Base-by-base conservation (phyloP, 768 basidiomycete genomes). In the Russula foetens region DNA sequence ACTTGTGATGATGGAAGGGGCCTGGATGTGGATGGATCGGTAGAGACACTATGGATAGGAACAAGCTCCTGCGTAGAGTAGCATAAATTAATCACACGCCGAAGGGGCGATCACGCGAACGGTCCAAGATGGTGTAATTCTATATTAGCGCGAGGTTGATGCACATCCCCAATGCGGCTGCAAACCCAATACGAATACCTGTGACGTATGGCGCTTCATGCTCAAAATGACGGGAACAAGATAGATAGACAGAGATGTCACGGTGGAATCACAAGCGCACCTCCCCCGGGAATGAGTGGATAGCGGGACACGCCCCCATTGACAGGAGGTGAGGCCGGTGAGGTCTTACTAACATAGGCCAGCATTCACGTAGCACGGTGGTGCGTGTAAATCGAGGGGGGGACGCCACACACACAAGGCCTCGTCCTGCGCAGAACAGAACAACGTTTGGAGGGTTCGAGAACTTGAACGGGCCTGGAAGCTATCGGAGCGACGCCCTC, bases 401-500 rank as follows among this genome's bases (percentile, higher is more conserved):
- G 35, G 26, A 19, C 9, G 35, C 24, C 50, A 26, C 33, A 9
- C 21, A 24, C n/a, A n/a, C n/a, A 24, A 21, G 26, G 41, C 17
- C 53, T 54, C 53, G 39, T 43, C 53, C 39, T 43, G 53, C 28
- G 53, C 17, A 19, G 52, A 45, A 33, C 53, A 12, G 35, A 5
- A 35, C n/a, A n/a, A n/a, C n/a, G n/a, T n/a, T n/a, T n/a, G n/a
- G n/a, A 29, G 8, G 1, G 44, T 11, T 56, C 54, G 29, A 56
- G 54, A 56, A n/a, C n/a, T n/a, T n/a, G n/a, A n/a, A 33, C 44
- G 31, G 33, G 54, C 23, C 54, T 56, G 43, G 54, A n/a, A 54
- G 41, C 53, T 44, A 28, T 24, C n/a, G 48, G 39, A 7, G n/a
- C 15, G 33, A 46, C 45, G 23, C 8, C 15, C 21, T 19, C 24